Evolutionary conservation across 1,284 basidiomycete species (phyloP).

Genomic region (Xerocomus amazonicus): DNA sequence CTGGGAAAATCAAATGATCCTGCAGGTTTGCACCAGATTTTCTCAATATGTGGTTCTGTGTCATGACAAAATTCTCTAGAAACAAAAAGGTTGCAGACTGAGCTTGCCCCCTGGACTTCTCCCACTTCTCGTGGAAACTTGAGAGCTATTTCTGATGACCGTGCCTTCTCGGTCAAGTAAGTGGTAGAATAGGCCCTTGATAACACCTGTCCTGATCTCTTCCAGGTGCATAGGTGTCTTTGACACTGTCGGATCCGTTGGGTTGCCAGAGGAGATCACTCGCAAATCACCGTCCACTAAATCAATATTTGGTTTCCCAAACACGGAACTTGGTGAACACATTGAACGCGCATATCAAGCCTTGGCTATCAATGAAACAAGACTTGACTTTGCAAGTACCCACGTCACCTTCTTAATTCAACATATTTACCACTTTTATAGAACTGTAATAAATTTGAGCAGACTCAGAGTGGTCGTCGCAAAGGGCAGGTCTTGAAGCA

Average conservation of each 20-base stretch:
- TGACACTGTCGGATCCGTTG: constrained; percentile 68
- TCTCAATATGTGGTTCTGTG: background rate
- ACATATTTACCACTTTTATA: constrained; percentile 23
- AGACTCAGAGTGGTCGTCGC: constrained; percentile 47
- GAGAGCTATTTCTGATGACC: constrained; percentile 44
- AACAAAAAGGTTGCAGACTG: constrained; percentile 37
- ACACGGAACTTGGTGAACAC: constrained; percentile 57
- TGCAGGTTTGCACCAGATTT: constrained; percentile 37
- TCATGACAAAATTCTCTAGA: constrained; percentile 34
- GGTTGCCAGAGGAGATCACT: constrained; percentile 61
- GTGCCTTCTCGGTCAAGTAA: constrained; percentile 61
- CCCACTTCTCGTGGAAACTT: constrained; percentile 47
- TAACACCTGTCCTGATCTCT: constrained; percentile 1
- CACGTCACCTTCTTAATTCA: background rate
- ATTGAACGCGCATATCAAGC: constrained; percentile 63
- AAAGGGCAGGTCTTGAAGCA: constrained; percentile 63
- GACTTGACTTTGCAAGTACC: constrained; percentile 59
- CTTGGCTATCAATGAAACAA: constrained; percentile 60
- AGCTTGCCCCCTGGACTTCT: constrained; percentile 51
- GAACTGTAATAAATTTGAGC: constrained; percentile 61
- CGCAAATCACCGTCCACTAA: constrained; percentile 36
- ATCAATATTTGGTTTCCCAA: constrained; percentile 62
- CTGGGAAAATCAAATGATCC: constrained; percentile 50
- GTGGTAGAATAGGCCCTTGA: constrained; percentile 11
- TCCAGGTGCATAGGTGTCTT: constrained; percentile 66